Evolutionary conservation across 306 rosid genomes (phyloP), one percentile per base, ranked within the genome.

Genomic region (Corylus heterophylla): DNA sequence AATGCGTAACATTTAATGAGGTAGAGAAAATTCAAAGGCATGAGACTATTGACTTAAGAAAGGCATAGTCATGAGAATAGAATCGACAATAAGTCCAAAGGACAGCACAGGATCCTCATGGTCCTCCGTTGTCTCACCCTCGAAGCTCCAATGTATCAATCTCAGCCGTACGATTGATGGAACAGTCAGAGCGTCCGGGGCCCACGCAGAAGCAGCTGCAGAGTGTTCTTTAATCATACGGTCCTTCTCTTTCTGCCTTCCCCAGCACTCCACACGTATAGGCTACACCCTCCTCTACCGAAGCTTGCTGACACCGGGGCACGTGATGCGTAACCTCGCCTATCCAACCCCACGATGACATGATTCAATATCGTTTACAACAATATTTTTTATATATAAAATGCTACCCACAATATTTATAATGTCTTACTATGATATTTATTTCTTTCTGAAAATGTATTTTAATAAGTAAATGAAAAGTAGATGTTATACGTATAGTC

Each of bases 111-210:
- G 37, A 29, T 62, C 45, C 9, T 29, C 69, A 5, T 13, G 29
- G 49, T 71, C 47, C 44, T 50, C 9, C 44, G 6, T 29, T 14
- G n/a, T 62, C 69, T 78, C 39, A 66, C 49, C 42, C 42, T 17
- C 87, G 86, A 48, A 90, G 90, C 86, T 86, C 88, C 42, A 75
- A 89, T 31, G 90, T 87, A 80, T 90, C 90, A 25, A 85, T 82
- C 56, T 88, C 89, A 16, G 76, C 51, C 0, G 31, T 27, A 14
- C 11, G 80, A 47, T 76, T 83, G 17, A 80, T 77, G 76, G 94
- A 92, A 76, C 92, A 2, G 85, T 83, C 0, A 79, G 79, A 16
- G 94, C 90, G 54, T 88, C 88, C 0, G 92, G 90, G 69, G 69
- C 85, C 94, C 94, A 88, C 8, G 82, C 83, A 2, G 83, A 76